phyloP scores from a whole-genome alignment of 208 protist genomes.

The Leishmania tarentolae region DNA sequence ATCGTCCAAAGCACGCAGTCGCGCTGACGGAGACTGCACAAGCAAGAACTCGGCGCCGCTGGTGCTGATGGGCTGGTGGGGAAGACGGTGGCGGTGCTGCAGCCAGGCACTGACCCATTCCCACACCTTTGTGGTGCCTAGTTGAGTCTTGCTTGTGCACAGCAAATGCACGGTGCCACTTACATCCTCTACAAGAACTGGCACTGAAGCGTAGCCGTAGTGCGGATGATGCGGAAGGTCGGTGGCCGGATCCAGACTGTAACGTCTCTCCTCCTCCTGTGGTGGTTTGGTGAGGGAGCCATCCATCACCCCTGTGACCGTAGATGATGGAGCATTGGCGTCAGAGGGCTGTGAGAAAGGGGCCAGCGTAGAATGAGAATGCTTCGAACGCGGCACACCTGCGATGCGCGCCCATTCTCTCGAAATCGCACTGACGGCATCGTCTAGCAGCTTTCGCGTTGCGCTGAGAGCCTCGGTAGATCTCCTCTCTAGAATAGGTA shows the following conservation, averaged over 20 bases:
- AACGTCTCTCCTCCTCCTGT: background rate
- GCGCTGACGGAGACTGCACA: background rate
- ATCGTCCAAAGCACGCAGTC: background rate
- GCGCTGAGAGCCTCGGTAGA: conserved; percentile 19
- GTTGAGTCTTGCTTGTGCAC: conserved; percentile 19
- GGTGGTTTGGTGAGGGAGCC: background rate
- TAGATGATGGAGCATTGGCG: background rate
- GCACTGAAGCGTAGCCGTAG: conserved; percentile 19
- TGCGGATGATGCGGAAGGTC: conserved; percentile 19
- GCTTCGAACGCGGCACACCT: background rate
- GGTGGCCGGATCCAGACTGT: background rate
- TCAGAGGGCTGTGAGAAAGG: background rate
- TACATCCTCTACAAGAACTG: conserved; percentile 45
- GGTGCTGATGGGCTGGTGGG: conserved; percentile 18
- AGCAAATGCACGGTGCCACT: conserved; percentile 41
- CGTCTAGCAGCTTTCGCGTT: conserved; percentile 23
- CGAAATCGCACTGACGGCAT: conserved; percentile 28
- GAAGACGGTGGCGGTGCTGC: conserved; percentile 29
- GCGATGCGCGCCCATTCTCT: conserved; percentile 19
- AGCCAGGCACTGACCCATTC: conserved; percentile 26
- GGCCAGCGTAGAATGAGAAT: conserved; percentile 5
- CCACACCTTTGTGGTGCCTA: conserved; percentile 11
- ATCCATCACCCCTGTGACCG: background rate
- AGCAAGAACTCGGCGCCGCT: conserved; percentile 15
- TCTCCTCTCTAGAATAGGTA: conserved; percentile 15